phyloP scores from a whole-genome alignment of 2,329 filamentous ascomycete genomes.

The Lecanoromycetidae sp. region DNA sequence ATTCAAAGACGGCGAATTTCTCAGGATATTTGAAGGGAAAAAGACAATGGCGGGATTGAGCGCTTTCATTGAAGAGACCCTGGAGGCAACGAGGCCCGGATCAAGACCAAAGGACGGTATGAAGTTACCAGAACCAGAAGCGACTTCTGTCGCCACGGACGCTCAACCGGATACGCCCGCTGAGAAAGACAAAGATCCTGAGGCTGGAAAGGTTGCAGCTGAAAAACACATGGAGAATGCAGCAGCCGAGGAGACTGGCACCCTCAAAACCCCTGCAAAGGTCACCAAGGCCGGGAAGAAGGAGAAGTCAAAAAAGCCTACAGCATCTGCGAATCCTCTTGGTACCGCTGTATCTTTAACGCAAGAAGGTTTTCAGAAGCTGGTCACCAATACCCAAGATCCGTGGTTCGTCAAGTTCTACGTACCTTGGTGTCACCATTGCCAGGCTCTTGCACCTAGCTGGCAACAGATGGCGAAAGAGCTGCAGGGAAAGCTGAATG shows the following conservation, averaged over 20 bases:
- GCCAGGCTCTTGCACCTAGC: constrained; percentile 78
- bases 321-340: constrained; percentile 53
- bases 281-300: constrained; percentile 35
- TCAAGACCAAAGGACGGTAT: constrained; percentile 57
- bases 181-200: constrained; percentile 33
- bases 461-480: constrained; percentile 85
- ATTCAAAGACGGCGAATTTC: constrained; percentile 63
- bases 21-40: constrained; percentile 52
- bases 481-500: constrained; percentile 78
- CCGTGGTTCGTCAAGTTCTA: constrained; percentile 99
- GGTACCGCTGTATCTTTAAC: constrained; percentile 66
- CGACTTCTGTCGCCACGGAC: constrained; percentile 35
- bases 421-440: constrained; percentile 93
- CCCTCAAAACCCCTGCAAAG: constrained; percentile 25
- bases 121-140: constrained; percentile 60
- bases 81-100: constrained; percentile 70
- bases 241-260: constrained; percentile 17
- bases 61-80: constrained; percentile 57
- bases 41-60: constrained; percentile 57
- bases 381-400: constrained; percentile 76
- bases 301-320: constrained; percentile 41
- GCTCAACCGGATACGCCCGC: constrained; percentile 28
- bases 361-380: constrained; percentile 71
- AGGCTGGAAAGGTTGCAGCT: constrained; percentile 28
- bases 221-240: constrained; percentile 32